Percentiles rank a stretch among this genome's conserved stretches.
Conservation (phyloP, 495 filamentous ascomycete species). For the Lophiotrema nucula region DNA sequence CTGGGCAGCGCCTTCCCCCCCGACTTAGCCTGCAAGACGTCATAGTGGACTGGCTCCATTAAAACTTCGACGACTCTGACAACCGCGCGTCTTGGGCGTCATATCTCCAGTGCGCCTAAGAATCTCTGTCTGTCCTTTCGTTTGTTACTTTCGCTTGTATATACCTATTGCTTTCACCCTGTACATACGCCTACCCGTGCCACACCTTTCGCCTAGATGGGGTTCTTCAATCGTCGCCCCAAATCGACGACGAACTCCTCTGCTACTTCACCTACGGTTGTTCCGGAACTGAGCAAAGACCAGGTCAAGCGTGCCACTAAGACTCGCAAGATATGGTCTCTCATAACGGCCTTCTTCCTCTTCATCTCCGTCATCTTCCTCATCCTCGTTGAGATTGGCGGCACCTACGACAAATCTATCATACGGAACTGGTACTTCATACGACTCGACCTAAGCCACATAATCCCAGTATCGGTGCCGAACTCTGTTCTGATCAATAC, state of each 20-base stretch:
- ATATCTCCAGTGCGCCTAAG: neutral
- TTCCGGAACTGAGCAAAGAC: conserved; percentile 32
- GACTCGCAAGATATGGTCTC: conserved; percentile 53
- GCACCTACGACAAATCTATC: conserved; percentile 57
- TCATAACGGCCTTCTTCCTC: conserved; percentile 67
- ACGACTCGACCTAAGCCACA: conserved; percentile 75
- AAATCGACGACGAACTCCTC: neutral
- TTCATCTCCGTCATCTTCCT: conserved; percentile 73
- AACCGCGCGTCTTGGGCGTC: conserved; percentile 9
- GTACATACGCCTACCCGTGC: neutral
- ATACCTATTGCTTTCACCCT: neutral
- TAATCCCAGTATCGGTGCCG: conserved; percentile 73
- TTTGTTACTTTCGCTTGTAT: neutral
- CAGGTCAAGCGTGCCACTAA: conserved; percentile 55
- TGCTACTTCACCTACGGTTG: conserved; percentile 3
- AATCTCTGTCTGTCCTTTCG: neutral
- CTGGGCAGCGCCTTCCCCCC: too few species aligned
- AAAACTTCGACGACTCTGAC: conserved; percentile 13
- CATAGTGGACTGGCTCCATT: conserved; percentile 18
- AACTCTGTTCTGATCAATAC: conserved; percentile 78
- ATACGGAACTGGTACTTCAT: conserved; percentile 75
- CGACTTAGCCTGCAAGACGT: too few species aligned
- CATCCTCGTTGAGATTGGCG: conserved; percentile 74
- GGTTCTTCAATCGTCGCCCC: conserved; percentile 14
- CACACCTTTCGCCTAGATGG: neutral